Conservation (phyloP, 345 rosid genomes). For the Citropsis articulata region DNA sequence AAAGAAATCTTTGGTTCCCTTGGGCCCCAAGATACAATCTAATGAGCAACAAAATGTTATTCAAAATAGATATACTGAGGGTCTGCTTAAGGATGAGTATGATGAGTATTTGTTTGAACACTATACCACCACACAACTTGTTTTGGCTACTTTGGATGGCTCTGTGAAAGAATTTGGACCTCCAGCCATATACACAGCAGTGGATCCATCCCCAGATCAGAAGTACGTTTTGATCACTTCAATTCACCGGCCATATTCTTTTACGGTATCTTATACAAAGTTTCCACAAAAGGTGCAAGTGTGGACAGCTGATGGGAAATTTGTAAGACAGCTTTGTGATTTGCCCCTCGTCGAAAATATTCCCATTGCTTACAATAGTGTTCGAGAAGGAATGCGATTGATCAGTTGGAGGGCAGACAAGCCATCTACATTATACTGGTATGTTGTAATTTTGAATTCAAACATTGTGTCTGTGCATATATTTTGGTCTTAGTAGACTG, state of each 20-base stretch:
- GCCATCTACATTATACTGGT: slow-evolving; percentile 90
- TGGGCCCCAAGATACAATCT: slow-evolving; percentile 81
- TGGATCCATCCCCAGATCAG: slow-evolving; percentile 89
- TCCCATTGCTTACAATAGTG: slow-evolving; percentile 84
- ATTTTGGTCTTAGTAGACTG: not conserved
- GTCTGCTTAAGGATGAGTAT: slow-evolving; percentile 85
- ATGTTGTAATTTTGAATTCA: slow-evolving; percentile 8
- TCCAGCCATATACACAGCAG: slow-evolving; percentile 80
- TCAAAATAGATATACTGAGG: slow-evolving; percentile 87
- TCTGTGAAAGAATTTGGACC: slow-evolving; percentile 56
- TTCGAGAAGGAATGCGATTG: slow-evolving; percentile 86
- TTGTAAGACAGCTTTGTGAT: slow-evolving; percentile 79
- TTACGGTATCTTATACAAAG: slow-evolving; percentile 83
- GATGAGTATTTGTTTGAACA: slow-evolving; percentile 92
- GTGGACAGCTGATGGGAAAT: slow-evolving; percentile 76
- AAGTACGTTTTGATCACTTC: slow-evolving; percentile 65
- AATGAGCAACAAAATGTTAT: slow-evolving; percentile 64
- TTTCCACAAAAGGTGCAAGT: slow-evolving; percentile 89
- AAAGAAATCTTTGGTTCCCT: slow-evolving; percentile 82
- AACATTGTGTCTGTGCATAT: not conserved
- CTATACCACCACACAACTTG: slow-evolving; percentile 81
- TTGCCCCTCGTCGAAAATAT: slow-evolving; percentile 90
- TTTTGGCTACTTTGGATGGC: slow-evolving; percentile 82
- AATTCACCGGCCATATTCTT: slow-evolving; percentile 86
- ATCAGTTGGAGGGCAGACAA: slow-evolving; percentile 94